Base-by-base conservation (phyloP, 768 basidiomycete species). In the Clathrus columnatus region DNA sequence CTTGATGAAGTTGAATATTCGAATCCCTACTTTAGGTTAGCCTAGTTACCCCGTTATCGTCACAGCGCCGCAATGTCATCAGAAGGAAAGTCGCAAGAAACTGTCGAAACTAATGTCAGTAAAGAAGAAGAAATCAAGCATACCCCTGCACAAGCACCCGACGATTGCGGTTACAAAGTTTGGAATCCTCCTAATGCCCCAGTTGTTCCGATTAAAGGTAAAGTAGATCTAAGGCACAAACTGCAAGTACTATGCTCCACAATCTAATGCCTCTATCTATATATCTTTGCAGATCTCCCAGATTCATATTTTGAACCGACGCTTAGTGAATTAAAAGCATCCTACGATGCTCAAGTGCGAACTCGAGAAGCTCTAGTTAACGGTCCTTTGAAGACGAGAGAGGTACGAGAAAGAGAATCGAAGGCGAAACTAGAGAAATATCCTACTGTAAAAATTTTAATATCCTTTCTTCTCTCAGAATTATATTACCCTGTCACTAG, bases 301-400 rank as follows among this genome's bases (percentile, higher is more conserved):
- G 88, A 91, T 60, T 78, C 80, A 2, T 88, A 84, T 65, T 90
- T 90, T 63, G 77, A 74, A 5, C 86, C 85, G 2, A 88, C 84
- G 10, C 61, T 79, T 16, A 75, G 83, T 5, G 90, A 92, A 64
- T 70, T 92, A 57, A 81, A 78, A 62, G 77, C 76, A 2, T 81
- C 84, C 4, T 89, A 89, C 66, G 72, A 75, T 2, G 75, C 78
- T 18, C 72, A 91, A 44, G 67, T 74, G 7, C 80, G 84, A 4
- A 78, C 84, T 1, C 79, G 80, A 1, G 76, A 81, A 30, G 73
- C 83, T 1, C 70, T 92, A 14, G 70, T 69, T 16, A 80, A 91
- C 65, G 85, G 85, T 0, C 90, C 90, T 3, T 69, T 92, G 5
- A 81, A 80, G 62, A 71, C 85, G 27, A 80, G 83, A 27, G 75